Base-by-base conservation (phyloP, 352 stramenopile species). In the Globisporangium spinosum region DNA sequence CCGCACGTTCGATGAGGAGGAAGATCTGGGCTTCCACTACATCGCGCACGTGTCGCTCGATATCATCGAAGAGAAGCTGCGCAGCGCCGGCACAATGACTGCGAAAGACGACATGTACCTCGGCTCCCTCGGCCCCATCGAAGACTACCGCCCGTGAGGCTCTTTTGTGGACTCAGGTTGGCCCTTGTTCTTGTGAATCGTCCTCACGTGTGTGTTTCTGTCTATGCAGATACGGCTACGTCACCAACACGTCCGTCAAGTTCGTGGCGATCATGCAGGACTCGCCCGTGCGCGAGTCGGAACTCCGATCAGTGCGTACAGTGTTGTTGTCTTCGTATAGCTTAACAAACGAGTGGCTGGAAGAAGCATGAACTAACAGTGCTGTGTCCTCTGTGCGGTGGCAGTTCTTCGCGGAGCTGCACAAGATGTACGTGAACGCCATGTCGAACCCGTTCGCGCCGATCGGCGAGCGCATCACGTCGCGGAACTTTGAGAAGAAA, bases 41-140 rank as follows among this genome's bases (percentile, higher is more conserved):
- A 90, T 96, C 59, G 83, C 84, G 55, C 88, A 96, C 71, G 82
- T 94, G 68, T 78, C 88, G 65, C 79, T 96, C 45, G 88, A 94
- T 62, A 82, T 96, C 49, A 83, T 96, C 43, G 88, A 96, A 62
- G 86, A 96, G 70, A 90, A 90, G 58, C 64, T 92, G 35, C 82
- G 79, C 34, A 72, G 68, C 47, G 75, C 79, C 40, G 76, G 81
- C 45, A 73, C 77, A 43, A 80, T 72, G 22, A 75, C 68, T 34
- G 76, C 82, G 47, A 91, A 90, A 59, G 82, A 96, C 70, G 85
- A 96, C 75, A 92, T 94, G 88, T 94, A 91, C 57, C 70, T 96
- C 53, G 88, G 88, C 20, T 94, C 94, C 62, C 80, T 96, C 3
- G 86, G 85, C 0, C 84, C 88, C 10, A 87, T 96, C 40, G 88